Evolutionary conservation across 2,329 filamentous ascomycete genomes (phyloP).

Genomic region (Chaetomiaceae sp.): DNA sequence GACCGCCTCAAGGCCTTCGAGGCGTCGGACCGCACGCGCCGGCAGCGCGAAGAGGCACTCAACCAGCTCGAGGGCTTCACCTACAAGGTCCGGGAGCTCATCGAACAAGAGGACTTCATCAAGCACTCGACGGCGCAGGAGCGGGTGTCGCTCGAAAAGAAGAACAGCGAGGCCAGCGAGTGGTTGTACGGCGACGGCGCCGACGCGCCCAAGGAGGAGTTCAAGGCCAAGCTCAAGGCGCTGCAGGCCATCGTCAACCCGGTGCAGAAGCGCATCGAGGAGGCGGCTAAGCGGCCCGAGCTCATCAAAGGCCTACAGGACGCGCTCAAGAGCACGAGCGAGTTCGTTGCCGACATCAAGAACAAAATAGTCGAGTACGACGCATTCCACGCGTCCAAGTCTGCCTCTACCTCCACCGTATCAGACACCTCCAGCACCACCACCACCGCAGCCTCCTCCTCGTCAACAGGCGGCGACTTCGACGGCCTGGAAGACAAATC

Average conservation of each 20-base stretch:
- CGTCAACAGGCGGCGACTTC: slow-evolving; percentile 53
- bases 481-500: slow-evolving; percentile 79
- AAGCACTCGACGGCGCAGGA: slow-evolving; percentile 63
- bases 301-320: slow-evolving; percentile 62
- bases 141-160: slow-evolving; percentile 59
- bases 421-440: slow-evolving; percentile 29
- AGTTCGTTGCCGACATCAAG: slow-evolving; percentile 64
- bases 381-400: slow-evolving; percentile 47
- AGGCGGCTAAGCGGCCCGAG: slow-evolving; percentile 64
- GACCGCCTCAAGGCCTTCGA: slow-evolving; percentile 79
- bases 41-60: slow-evolving; percentile 74
- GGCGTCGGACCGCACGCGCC: slow-evolving; percentile 70
- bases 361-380: slow-evolving; percentile 65
- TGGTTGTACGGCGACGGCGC: slow-evolving; percentile 87
- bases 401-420: slow-evolving; percentile 39
- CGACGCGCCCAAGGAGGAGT: slow-evolving; percentile 65
- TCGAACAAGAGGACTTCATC: slow-evolving; percentile 71
- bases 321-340: slow-evolving; percentile 63
- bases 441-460: slow-evolving; percentile 41
- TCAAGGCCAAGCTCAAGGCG: slow-evolving; percentile 69
- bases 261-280: slow-evolving; percentile 67
- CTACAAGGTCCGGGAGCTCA: slow-evolving; percentile 77
- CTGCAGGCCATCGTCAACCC: slow-evolving; percentile 74
- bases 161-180: slow-evolving; percentile 65
- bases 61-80: slow-evolving; percentile 93